phyloP scores from a whole-genome alignment of 306 rosid species.

The Quercus rubra region DNA sequence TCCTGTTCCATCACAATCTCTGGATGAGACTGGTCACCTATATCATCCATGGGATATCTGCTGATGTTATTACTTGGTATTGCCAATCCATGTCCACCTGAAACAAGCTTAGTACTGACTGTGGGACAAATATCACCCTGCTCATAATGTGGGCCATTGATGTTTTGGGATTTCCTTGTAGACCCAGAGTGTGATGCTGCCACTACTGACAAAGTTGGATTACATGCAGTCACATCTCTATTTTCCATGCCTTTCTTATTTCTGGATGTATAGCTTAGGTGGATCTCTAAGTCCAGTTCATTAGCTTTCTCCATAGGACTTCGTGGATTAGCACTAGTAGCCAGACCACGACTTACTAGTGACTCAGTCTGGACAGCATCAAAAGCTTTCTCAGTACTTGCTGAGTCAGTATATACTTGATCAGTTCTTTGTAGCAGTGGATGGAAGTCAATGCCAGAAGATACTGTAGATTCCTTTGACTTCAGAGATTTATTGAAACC shows the following conservation, averaged over 20 bases:
- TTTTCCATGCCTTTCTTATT: conserved; percentile 41
- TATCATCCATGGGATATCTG: conserved; percentile 45
- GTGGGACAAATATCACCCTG: conserved; percentile 34
- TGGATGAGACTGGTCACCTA: conserved; percentile 75
- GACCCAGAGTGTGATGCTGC: conserved; percentile 32
- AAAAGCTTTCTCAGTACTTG: conserved; percentile 25
- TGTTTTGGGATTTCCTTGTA: conserved; percentile 23
- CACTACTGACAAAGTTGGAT: conserved; percentile 26
- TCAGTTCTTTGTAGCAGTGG: conserved; percentile 87
- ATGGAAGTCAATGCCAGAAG: conserved; percentile 84
- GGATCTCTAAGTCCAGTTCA: conserved; percentile 88
- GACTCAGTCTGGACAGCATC: conserved; percentile 39
- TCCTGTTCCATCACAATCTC: conserved; percentile 97
- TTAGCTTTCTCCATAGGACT: conserved; percentile 41
- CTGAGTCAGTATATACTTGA: conserved; percentile 10
- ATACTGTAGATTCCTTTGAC: conserved; percentile 46
- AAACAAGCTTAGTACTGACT: conserved; percentile 31
- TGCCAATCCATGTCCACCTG: conserved; percentile 33
- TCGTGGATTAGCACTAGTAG: conserved; percentile 27
- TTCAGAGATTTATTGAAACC: conserved; percentile 40
- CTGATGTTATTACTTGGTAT: conserved; percentile 36
- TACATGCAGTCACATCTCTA: conserved; percentile 32
- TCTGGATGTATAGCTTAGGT: conserved; percentile 59
- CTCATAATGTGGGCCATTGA: conserved; percentile 22
- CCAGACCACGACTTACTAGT: conserved; percentile 27